A percentile compares a stretch with the other conserved stretches of the same genome.
Evolutionary conservation across 352 stramenopile genomes (phyloP).

Genomic region (Pythium brachiatum): DNA sequence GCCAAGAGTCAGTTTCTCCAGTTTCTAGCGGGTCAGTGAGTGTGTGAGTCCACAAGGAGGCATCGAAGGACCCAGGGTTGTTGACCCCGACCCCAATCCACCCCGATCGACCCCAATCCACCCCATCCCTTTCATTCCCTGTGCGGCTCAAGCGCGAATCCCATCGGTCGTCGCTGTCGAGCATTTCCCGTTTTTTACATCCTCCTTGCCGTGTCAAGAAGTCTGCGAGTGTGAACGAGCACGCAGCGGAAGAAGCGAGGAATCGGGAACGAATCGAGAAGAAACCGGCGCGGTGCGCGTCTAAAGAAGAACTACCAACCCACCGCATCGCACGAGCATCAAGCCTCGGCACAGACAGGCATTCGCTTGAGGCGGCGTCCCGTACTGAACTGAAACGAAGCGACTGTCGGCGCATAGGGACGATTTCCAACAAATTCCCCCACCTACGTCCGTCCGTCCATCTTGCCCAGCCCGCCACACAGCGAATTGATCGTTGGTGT

Average conservation of each 20-base stretch:
- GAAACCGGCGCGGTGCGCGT: constrained; percentile 13
- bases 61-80: constrained; percentile 3
- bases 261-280: constrained; percentile 26
- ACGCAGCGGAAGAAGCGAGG: constrained; percentile 19
- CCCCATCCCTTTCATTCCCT: constrained; percentile 9
- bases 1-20: constrained; percentile 25
- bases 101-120: neutral
- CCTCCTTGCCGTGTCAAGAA: neutral
- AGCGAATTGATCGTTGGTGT: constrained; percentile 8
- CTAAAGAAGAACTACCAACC: constrained; percentile 10
- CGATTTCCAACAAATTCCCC: neutral
- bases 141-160: constrained; percentile 6
- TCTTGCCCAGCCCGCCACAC: neutral
- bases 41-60: neutral
- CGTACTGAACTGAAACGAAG: constrained; percentile 12
- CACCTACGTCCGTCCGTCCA: neutral
- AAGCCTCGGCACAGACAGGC: neutral
- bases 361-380: neutral
- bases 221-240: neutral
- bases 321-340: constrained; percentile 11
- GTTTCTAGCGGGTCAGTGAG: constrained; percentile 7
- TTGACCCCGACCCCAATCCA: constrained; percentile 4
- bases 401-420: neutral
- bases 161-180: neutral
- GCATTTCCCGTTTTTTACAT: constrained; percentile 38